Conservation (phyloP, 345 rosid species). For the Microcos paniculata region DNA sequence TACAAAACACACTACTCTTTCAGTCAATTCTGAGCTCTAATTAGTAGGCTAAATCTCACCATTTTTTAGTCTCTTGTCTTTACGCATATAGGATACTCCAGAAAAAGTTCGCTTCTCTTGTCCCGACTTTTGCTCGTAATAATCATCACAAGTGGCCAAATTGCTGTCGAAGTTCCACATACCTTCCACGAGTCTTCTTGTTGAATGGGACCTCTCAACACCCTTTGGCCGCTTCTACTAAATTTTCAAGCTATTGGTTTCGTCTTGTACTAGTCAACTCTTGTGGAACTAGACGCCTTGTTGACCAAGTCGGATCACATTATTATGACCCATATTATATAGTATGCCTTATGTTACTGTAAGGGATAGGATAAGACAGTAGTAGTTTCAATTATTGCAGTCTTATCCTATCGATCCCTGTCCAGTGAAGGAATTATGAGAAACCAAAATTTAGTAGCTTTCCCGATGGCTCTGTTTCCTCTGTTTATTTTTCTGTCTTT, state of each 20-base stretch:
- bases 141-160: too few relatives aligned
- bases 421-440: constrained; percentile 1
- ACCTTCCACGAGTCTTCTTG: too few relatives aligned
- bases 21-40: too few relatives aligned
- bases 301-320: not conserved
- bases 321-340: not conserved
- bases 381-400: not conserved
- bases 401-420: not conserved
- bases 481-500: constrained; percentile 15
- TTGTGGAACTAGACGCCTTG: not conserved
- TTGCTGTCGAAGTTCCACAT: too few relatives aligned
- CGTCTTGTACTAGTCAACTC: not conserved
- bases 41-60: too few relatives aligned
- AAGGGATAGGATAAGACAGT: not conserved
- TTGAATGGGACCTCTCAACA: too few relatives aligned
- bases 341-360: not conserved
- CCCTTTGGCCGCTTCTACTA: too few relatives aligned
- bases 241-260: not conserved
- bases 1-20: too few relatives aligned
- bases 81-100: too few relatives aligned
- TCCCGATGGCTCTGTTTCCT: constrained; percentile 2
- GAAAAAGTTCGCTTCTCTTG: too few relatives aligned
- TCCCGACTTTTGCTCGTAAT: too few relatives aligned
- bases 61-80: too few relatives aligned
- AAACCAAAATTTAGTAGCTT: not conserved